phyloP scores from a whole-genome alignment of 2,329 filamentous ascomycete genomes.

The Hypoxylon sp. region DNA sequence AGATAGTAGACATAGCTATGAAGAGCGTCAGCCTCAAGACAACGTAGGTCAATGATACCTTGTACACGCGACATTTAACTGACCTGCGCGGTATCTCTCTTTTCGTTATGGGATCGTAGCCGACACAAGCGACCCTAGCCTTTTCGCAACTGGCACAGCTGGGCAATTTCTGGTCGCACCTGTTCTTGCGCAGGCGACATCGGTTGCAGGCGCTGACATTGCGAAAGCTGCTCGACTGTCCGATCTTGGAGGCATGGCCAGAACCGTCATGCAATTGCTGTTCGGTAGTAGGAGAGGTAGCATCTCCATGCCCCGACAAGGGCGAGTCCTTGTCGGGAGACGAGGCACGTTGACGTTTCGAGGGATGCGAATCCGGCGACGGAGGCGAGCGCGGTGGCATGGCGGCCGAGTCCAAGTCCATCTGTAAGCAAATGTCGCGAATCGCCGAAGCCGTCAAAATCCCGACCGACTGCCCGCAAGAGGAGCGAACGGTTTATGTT shows the following conservation, averaged over 20 bases:
- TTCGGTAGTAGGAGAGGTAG: slow-evolving; percentile 50
- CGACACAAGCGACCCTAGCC: slow-evolving; percentile 89
- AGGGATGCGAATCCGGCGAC: slow-evolving; percentile 64
- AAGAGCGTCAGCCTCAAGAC: slow-evolving; percentile 38
- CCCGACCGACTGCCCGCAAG: slow-evolving; percentile 21
- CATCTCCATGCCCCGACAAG: slow-evolving; percentile 55
- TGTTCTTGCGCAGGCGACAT: slow-evolving; percentile 91
- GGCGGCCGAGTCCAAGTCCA: slow-evolving; percentile 38
- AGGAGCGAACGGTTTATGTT: slow-evolving; percentile 20
- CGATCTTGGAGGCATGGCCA: slow-evolving; percentile 58
- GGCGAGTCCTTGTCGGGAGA: slow-evolving; percentile 63
- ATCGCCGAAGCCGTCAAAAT: slow-evolving; percentile 20
- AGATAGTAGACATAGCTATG: slow-evolving; percentile 92
- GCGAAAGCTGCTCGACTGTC: slow-evolving; percentile 77
- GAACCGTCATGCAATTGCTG: slow-evolving; percentile 50
- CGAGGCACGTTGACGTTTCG: slow-evolving; percentile 69
- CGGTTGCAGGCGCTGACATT: slow-evolving; percentile 96
- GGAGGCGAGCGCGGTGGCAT: slow-evolving; percentile 64
- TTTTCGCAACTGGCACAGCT: slow-evolving; percentile 94
- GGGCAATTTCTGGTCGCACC: slow-evolving; percentile 92
- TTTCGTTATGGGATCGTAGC: slow-evolving; percentile 97
- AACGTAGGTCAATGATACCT: slow-evolving; percentile 1
- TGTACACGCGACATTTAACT: slow-evolving; percentile 56
- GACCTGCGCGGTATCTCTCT: slow-evolving; percentile 93
- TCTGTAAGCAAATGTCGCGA: slow-evolving; percentile 20